phyloP scores from a whole-genome alignment of 805 yeast species.

The Lachancea lanzarotensis region DNA sequence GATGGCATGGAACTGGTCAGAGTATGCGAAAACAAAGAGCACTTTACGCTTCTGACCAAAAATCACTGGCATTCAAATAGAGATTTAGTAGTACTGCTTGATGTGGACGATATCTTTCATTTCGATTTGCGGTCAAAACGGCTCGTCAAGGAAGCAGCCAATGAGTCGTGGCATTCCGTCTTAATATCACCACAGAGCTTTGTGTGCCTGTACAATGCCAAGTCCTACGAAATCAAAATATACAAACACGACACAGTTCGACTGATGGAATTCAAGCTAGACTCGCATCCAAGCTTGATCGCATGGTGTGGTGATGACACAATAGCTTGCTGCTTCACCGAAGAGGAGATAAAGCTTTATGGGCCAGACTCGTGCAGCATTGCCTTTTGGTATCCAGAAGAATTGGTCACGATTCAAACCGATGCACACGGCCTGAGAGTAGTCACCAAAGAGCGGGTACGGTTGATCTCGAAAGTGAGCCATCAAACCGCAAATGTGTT shows the following conservation, averaged over 20 bases:
- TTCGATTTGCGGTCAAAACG: constrained; percentile 7
- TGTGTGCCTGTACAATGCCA: constrained; percentile 43
- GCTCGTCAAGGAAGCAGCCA: constrained; percentile 7
- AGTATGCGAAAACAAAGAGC: constrained; percentile 15
- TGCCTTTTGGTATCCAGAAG: constrained; percentile 44
- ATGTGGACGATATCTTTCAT: constrained; percentile 18
- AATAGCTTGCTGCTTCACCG: constrained; percentile 47
- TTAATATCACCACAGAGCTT: constrained; percentile 30
- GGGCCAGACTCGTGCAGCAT: constrained; percentile 56
- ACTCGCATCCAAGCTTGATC: constrained; percentile 39
- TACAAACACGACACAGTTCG: constrained; percentile 30
- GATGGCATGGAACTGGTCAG: constrained; percentile 10
- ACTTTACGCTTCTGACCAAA: constrained; percentile 24
- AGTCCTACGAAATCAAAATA: constrained; percentile 42
- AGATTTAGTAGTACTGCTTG: constrained; percentile 19
- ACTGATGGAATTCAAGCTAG: constrained; percentile 23
- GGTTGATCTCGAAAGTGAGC: constrained; percentile 59
- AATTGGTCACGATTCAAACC: constrained; percentile 40
- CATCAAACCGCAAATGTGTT: constrained; percentile 54
- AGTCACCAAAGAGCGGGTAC: constrained; percentile 50
- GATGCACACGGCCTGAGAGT: constrained; percentile 68
- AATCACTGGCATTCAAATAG: constrained; percentile 26
- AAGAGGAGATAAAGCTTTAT: constrained; percentile 58
- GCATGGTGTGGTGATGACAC: constrained; percentile 89
- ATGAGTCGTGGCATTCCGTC: constrained; percentile 27